A percentile compares a stretch with the other conserved stretches of the same genome.
phyloP scores from a whole-genome alignment of 805 yeast genomes.

The Scheffersomyces spartinae region DNA sequence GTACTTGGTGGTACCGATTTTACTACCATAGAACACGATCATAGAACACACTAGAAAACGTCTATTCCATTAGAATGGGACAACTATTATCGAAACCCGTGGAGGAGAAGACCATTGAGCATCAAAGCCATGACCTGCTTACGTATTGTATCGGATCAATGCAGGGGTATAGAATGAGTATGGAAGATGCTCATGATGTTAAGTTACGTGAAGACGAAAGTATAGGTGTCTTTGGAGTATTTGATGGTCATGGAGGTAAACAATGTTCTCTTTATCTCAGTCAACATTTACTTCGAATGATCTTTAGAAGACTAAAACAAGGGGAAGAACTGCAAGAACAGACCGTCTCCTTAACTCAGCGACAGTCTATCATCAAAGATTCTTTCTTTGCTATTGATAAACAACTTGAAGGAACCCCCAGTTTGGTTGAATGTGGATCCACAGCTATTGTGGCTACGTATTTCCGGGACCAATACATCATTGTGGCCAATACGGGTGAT shows the following conservation, averaged over 20 bases:
- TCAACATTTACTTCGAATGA: slow-evolving; percentile 23
- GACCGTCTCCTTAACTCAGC: slow-evolving; percentile 1
- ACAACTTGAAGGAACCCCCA: background rate
- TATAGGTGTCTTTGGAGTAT: slow-evolving; percentile 51
- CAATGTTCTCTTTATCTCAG: slow-evolving; percentile 46
- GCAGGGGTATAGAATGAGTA: slow-evolving; percentile 67
- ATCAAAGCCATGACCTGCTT: slow-evolving; percentile 30
- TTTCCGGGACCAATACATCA: slow-evolving; percentile 25
- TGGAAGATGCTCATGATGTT: slow-evolving; percentile 67
- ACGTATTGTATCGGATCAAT: slow-evolving; percentile 60
- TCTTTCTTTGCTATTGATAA: background rate
- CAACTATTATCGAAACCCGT: slow-evolving; percentile 65
- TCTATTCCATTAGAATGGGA: too few species aligned
- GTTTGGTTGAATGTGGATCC: slow-evolving; percentile 19
- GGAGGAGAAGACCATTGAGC: slow-evolving; percentile 51
- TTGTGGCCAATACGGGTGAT: slow-evolving; percentile 67
- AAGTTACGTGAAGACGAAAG: slow-evolving; percentile 31
- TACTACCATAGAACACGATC: too few species aligned
- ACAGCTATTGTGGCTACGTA: slow-evolving; percentile 26
- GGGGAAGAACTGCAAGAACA: slow-evolving; percentile 5
- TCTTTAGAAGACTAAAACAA: slow-evolving; percentile 23
- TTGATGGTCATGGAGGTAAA: slow-evolving; percentile 78
- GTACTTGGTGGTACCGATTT: too few species aligned
- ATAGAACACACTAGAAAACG: too few species aligned
- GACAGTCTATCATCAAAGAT: slow-evolving; percentile 1